Evolutionary conservation across 306 rosid genomes (phyloP), one percentile per base, ranked within the genome.

Genomic region (Ormosia emarginata): DNA sequence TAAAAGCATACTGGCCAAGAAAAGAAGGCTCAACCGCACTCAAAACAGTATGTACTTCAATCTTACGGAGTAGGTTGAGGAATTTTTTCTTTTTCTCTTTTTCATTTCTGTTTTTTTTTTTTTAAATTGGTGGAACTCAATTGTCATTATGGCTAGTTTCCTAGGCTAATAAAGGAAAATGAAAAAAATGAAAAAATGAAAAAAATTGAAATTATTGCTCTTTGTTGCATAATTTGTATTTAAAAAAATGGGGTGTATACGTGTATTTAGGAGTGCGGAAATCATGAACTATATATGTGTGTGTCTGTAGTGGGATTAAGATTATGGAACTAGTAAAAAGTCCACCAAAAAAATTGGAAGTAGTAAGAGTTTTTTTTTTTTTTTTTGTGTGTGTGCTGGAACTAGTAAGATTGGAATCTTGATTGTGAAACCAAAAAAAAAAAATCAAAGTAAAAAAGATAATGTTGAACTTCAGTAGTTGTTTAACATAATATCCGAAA

Each of bases 61-160:
- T 80, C 66, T 49, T 49, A 71, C 79, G 84, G 84, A 71, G 34
- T 15, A 33, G 24, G 33, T 7, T 56, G 10, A 68, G 29, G 81
- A 11, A 5, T 63, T 47, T 62, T 46, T 36, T 47, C 2, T n/a
- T n/a, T n/a, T n/a, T 47, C n/a, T 3, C 15, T 32, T 47, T 63
- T 46, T 40, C 9, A 8, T 43, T 30, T 18, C 49, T 46, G 11
- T 17, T 72, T 5, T 33, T 12, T 29, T 4, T 10, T n/a, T n/a
- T n/a, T n/a, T n/a, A n/a, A 55, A 14, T 75, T 59, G 57, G 79
- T 43, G 24, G 46, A 61, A 12, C 12, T 75, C 44, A 74, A 74
- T 18, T 56, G n/a, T 53, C 17, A 53, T 34, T 37, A 52, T 52
- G 36, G 55, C 8, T 72, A 10, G 2, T n/a, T 71, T 47, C 0